Percentiles rank a stretch among this genome's conserved stretches.
Evolutionary conservation across 768 basidiomycete genomes (phyloP).

Genomic region (Hebeloma cylindrosporum): DNA sequence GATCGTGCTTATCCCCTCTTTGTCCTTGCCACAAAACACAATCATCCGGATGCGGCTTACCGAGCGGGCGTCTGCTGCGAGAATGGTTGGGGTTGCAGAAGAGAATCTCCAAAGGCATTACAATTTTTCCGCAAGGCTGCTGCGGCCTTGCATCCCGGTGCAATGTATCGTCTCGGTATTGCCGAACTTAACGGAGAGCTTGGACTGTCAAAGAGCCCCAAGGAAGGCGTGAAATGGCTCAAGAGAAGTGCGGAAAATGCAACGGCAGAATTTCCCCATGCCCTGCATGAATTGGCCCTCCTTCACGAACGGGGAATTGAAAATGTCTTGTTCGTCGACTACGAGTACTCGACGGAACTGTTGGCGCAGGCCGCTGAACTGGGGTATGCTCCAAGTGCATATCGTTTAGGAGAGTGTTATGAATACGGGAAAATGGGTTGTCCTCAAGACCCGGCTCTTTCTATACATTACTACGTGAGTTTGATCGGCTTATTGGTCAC

Average conservation of each 20-base stretch:
- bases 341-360: conserved; percentile 92
- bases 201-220: conserved; percentile 79
- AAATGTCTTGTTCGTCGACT: conserved; percentile 95
- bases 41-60: conserved; percentile 93
- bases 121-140: conserved; percentile 94
- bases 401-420: conserved; percentile 95
- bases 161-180: conserved; percentile 95
- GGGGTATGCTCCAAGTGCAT: conserved; percentile 94
- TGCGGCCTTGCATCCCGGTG: conserved; percentile 87
- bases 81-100: conserved; percentile 97
- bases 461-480: conserved; percentile 97
- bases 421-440: conserved; percentile 99
- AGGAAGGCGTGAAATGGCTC: conserved; percentile 98
- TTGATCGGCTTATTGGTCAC: conserved; percentile 6
- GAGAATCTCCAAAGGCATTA: conserved; percentile 88
- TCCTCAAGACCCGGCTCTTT: conserved; percentile 93
- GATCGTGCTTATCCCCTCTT: conserved; percentile 97
- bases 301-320: conserved; percentile 97
- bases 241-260: conserved; percentile 95
- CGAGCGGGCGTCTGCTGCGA: conserved; percentile 97
- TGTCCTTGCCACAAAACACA: conserved; percentile 94
- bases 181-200: conserved; percentile 96
- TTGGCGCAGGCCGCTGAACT: conserved; percentile 94
- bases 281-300: conserved; percentile 90
- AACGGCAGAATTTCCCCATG: conserved; percentile 95